Evolutionary conservation across 1,139 yeast genomes (phyloP).

Genomic region (Diutina mesorugosa): DNA sequence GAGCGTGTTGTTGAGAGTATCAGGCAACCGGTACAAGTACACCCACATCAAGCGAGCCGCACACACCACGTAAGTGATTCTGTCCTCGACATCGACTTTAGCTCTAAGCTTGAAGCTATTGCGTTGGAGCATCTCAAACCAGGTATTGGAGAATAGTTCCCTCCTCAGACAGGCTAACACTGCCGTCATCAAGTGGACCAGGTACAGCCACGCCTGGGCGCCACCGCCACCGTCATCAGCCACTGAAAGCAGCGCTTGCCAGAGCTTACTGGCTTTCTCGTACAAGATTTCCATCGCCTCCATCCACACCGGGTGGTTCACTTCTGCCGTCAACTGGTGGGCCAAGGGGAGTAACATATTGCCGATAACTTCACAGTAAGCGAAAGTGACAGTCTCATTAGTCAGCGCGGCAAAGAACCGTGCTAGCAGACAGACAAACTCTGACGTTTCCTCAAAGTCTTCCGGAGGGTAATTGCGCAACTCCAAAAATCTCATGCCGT

Average conservation of each 20-base stretch:
- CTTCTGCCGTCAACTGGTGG: conserved; percentile 81
- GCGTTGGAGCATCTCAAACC: conserved; percentile 60
- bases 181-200: conserved; percentile 60
- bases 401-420: conserved; percentile 65
- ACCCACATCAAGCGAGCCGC: conserved; percentile 79
- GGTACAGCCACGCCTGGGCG: conserved; percentile 44
- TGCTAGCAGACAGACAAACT: conserved; percentile 72
- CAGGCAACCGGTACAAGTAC: conserved; percentile 73
- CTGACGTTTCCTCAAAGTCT: conserved; percentile 83
- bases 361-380: conserved; percentile 77
- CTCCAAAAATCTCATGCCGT: conserved; percentile 81
- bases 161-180: conserved; percentile 72
- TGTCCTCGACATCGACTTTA: conserved; percentile 40
- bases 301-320: conserved; percentile 92
- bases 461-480: conserved; percentile 80
- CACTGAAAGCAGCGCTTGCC: conserved; percentile 10
- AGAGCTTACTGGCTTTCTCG: conserved; percentile 30
- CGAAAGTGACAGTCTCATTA: conserved; percentile 50
- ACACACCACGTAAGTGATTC: conserved; percentile 50
- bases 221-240: background rate
- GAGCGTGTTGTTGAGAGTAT: conserved; percentile 76
- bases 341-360: conserved; percentile 73
- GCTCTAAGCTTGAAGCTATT: conserved; percentile 25
- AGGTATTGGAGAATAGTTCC: conserved; percentile 59
- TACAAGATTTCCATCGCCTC: conserved; percentile 60